Evolutionary conservation across 2,329 filamentous ascomycete genomes (phyloP), one percentile per base, ranked within the genome.

Genomic region (Neocatenulostroma microsporum): DNA sequence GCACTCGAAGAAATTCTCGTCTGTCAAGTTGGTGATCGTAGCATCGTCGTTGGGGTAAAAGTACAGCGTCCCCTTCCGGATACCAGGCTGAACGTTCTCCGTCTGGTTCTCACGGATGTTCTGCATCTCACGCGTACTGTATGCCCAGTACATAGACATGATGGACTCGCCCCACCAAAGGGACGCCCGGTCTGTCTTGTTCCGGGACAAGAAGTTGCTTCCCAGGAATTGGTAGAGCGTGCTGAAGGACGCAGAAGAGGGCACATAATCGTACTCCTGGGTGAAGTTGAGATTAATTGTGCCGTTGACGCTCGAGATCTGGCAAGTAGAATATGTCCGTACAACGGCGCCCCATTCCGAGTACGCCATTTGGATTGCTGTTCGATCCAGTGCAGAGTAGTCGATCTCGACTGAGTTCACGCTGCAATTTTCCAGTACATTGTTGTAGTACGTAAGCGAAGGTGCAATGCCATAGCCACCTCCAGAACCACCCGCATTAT

Each of bases 91-190:
- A 14, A 31, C 26, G n/a, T 41, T 37, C 20, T 15, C 15, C 12
- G 40, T 38, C 32, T 40, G 36, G 17, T 43, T 41, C 7, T 17
- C 37, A 10, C 24, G 21, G 12, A 40, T 36, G 15, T 28, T 35
- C 24, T 39, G 26, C 30, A 42, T 37, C 15, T 29, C 11, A 7
- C 21, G 11, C 11, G 26, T 39, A 11, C 30, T 30, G n/a, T 24
- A 25, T 3, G 34, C 30, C 41, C 44, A 48, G 21, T 46, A 44
- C 30, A 39, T 37, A 15, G 35, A 39, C 25, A 48, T 31, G 1
- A 48, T 15, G 18, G 24, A 36, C 30, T 46, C 37, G 10, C 41
- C 44, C 44, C 44, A 48, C 19, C 26, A 47, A 21, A 48, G 23
- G 30, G 39, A 43, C 2, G 46, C 25, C 10, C 24, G 30, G 9